Percentiles rank a stretch among this genome's conserved stretches.
Evolutionary conservation across 768 basidiomycete genomes (phyloP).

Genomic region (Russula sp.): DNA sequence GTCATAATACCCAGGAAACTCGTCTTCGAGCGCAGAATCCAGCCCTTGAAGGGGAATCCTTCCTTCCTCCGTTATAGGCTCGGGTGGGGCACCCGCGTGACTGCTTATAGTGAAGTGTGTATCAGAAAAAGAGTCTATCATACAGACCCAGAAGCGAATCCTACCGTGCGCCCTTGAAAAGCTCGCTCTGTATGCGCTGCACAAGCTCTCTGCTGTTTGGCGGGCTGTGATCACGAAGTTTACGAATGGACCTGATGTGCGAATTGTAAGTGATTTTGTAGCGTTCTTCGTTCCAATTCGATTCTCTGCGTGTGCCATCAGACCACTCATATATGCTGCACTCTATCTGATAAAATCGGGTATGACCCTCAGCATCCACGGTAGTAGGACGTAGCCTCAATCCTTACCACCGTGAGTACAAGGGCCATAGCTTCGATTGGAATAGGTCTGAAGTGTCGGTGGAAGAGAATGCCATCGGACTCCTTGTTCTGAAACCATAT

Average conservation of each 20-base stretch:
- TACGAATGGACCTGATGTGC: background rate
- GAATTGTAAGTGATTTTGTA: background rate
- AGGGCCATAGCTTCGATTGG: background rate
- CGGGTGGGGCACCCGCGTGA: background rate
- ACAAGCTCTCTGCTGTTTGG: background rate
- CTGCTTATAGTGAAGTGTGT: background rate
- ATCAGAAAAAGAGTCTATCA: background rate
- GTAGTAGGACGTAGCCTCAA: background rate
- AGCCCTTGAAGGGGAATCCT: background rate
- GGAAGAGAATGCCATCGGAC: background rate
- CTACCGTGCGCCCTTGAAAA: slow-evolving; percentile 5
- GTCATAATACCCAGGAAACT: background rate
- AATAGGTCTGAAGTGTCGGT: slow-evolving; percentile 1
- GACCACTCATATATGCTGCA: slow-evolving; percentile 12
- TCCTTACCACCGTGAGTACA: slow-evolving; percentile 6
- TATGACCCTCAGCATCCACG: background rate
- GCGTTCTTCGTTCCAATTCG: background rate
- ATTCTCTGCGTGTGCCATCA: background rate
- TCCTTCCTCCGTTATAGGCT: background rate
- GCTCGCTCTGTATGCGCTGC: background rate
- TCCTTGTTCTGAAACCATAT: slow-evolving; percentile 7
- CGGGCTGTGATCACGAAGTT: background rate
- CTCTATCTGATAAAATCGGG: background rate
- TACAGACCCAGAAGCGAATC: background rate
- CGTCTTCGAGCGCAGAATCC: background rate